Evolutionary conservation across 352 stramenopile genomes (phyloP).

Genomic region (Peronospora destructor): DNA sequence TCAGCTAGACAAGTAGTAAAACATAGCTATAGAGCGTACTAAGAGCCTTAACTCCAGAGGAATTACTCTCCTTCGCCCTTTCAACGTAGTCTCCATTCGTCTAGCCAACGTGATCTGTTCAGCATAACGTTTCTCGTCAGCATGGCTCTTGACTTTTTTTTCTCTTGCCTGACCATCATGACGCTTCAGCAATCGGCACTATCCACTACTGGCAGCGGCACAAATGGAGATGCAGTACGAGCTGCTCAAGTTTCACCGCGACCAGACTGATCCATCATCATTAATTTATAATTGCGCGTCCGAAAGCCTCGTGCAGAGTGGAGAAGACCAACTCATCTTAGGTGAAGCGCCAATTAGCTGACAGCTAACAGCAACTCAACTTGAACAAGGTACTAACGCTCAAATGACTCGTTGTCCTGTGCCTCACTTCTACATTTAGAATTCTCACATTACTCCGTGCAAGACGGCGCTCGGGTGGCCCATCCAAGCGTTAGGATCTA

Average conservation of each 20-base stretch:
- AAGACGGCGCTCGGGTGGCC: slow-evolving; percentile 32
- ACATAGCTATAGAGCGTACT: slow-evolving; percentile 3
- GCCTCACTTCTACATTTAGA: slow-evolving; percentile 33
- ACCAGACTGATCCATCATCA: slow-evolving; percentile 41
- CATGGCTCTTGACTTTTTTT: slow-evolving; percentile 1
- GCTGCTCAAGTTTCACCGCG: slow-evolving; percentile 58
- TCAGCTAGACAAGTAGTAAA: slow-evolving; percentile 2
- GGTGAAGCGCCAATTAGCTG: slow-evolving; percentile 60
- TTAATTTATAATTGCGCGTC: slow-evolving; percentile 57
- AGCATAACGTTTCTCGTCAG: slow-evolving; percentile 7
- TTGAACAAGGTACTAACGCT: slow-evolving; percentile 60
- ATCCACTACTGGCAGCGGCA: slow-evolving; percentile 26
- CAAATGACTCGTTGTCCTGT: slow-evolving; percentile 1
- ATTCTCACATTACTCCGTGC: slow-evolving; percentile 67
- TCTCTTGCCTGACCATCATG: slow-evolving; percentile 8
- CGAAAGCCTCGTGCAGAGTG: slow-evolving; percentile 46
- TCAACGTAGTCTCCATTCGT: neutral
- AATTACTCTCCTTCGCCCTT: neutral
- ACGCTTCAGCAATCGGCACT: slow-evolving; percentile 13
- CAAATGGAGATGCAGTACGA: slow-evolving; percentile 68
- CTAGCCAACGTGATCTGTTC: slow-evolving; percentile 8
- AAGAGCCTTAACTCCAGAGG: neutral
- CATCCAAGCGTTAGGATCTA: slow-evolving; percentile 31
- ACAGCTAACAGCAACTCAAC: slow-evolving; percentile 63
- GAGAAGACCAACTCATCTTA: slow-evolving; percentile 68